These are phyloP conservation scores for Hydnomerulius pinastri DNA, from an alignment of 768 basidiomycete species.

Conservation along the genomic window DNA sequence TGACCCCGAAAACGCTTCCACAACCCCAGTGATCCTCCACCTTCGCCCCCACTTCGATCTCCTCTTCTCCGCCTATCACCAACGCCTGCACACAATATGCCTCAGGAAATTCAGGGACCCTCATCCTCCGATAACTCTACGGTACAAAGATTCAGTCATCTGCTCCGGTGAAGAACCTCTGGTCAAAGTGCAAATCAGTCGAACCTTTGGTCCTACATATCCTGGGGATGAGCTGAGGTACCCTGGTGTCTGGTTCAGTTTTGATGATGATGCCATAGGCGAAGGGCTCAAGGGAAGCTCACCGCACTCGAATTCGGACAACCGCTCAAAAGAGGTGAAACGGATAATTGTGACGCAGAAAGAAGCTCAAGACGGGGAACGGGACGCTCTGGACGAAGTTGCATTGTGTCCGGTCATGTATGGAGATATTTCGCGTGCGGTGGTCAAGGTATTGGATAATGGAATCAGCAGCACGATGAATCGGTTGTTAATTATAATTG, in stretches of 20 bases:
- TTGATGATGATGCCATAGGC: conserved; percentile 68
- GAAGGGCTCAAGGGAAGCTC: conserved; percentile 53
- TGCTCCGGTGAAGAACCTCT: conserved; percentile 64
- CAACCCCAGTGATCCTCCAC: conserved; percentile 76
- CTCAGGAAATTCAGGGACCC: conserved; percentile 66
- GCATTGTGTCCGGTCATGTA: conserved; percentile 64
- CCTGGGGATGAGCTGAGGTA: conserved; percentile 75
- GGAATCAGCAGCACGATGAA: not conserved
- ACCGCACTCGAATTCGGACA: conserved; percentile 44
- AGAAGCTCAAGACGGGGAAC: conserved; percentile 51
- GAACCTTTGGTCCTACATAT: conserved; percentile 83
- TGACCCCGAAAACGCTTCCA: conserved; percentile 68
- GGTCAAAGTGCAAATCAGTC: conserved; percentile 63
- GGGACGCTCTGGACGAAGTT: conserved; percentile 77
- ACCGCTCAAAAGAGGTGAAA: conserved; percentile 75
- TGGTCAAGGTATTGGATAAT: conserved; percentile 56
- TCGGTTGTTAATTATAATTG: not conserved
- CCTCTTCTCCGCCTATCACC: conserved; percentile 78
- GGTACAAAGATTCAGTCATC: conserved; percentile 65
- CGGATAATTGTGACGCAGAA: conserved; percentile 75
- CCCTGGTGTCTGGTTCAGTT: conserved; percentile 83
- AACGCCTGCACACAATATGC: conserved; percentile 79
- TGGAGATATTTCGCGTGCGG: conserved; percentile 67
- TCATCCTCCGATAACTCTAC: conserved; percentile 65
- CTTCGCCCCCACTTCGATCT: conserved; percentile 81